A percentile compares a stretch with the other conserved stretches of the same genome.
Evolutionary conservation across 2,329 filamentous ascomycete genomes (phyloP).

Genomic region (Pseudonectria foliicola): DNA sequence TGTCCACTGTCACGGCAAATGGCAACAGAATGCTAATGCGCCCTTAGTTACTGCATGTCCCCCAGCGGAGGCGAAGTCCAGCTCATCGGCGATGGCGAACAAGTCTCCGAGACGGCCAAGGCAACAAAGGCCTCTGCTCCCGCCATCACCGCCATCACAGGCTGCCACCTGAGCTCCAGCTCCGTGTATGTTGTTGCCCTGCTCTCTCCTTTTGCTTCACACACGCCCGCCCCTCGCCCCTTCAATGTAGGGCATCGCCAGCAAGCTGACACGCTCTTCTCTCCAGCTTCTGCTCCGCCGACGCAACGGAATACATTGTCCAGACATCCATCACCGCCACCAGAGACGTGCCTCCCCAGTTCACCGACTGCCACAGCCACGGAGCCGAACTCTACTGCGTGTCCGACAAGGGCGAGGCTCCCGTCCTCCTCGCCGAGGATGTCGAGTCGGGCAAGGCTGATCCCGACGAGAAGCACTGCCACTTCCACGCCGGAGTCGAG

Average conservation of each 20-base stretch:
- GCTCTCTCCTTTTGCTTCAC: rapidly evolving
- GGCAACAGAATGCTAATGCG: background rate
- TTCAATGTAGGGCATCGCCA: too few species aligned
- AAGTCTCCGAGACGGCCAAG: slow-evolving; percentile 5
- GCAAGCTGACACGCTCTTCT: background rate
- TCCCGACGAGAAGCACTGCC: slow-evolving; percentile 42
- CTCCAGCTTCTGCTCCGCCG: slow-evolving; percentile 36
- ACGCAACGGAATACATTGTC: slow-evolving; percentile 34
- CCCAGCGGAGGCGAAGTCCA: slow-evolving; percentile 19
- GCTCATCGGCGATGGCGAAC: slow-evolving; percentile 11
- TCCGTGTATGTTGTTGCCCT: slow-evolving; percentile 26
- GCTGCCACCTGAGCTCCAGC: slow-evolving; percentile 33
- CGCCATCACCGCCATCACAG: slow-evolving; percentile 29
- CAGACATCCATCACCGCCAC: slow-evolving; percentile 45
- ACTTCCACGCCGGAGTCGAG: slow-evolving; percentile 72
- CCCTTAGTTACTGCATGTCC: slow-evolving; percentile 16
- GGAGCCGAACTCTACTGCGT: slow-evolving; percentile 39
- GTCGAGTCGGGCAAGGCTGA: slow-evolving; percentile 11
- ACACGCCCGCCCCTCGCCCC: too few species aligned
- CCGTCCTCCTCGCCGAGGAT: slow-evolving; percentile 9
- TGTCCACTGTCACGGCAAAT: too few species aligned
- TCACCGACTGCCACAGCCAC: slow-evolving; percentile 59
- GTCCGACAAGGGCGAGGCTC: slow-evolving; percentile 13
- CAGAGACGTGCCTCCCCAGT: slow-evolving; percentile 49
- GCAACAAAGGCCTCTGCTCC: slow-evolving; percentile 9